Conservation (phyloP, 371 early-diverging fungal species). For the Capniomyces stellatus region DNA sequence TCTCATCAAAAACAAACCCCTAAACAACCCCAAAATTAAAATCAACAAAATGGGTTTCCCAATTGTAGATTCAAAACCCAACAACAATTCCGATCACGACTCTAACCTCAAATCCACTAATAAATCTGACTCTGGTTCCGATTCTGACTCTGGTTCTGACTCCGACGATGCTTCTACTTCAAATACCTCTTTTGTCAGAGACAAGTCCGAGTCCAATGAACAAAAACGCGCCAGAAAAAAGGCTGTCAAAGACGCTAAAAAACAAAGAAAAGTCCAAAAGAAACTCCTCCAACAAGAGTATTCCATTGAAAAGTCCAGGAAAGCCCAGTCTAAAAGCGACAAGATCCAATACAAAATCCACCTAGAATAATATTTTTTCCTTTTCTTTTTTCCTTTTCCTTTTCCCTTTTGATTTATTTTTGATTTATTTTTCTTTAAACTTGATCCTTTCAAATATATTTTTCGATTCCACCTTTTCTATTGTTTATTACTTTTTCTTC, state of each 20-base stretch:
- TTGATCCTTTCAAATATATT: too few relatives aligned
- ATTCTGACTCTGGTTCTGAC: not conserved
- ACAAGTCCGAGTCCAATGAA: constrained; percentile 56
- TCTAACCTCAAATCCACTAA: not conserved
- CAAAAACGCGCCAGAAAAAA: constrained; percentile 79
- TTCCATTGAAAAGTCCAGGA: constrained; percentile 10
- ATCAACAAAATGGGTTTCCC: constrained; percentile 24
- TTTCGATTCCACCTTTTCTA: too few relatives aligned
- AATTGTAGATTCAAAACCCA: constrained; percentile 4
- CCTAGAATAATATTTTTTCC: constrained; percentile 2
- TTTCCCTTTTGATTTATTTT: too few relatives aligned
- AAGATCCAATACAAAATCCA: constrained; percentile 16
- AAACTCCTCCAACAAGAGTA: constrained; percentile 12
- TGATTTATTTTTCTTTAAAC: too few relatives aligned
- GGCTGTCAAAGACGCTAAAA: constrained; percentile 57
- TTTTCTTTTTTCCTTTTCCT: not conserved
- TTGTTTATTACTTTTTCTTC: too few relatives aligned
- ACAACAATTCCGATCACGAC: not conserved
- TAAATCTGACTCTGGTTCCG: not conserved
- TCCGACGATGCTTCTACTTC: not conserved
- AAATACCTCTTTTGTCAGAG: not conserved
- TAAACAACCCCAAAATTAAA: constrained; percentile 12
- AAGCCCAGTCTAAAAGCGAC: constrained; percentile 18
- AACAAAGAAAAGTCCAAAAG: constrained; percentile 16
- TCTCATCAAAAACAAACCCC: constrained; percentile 35